Percentiles rank a stretch among this genome's conserved stretches.
Evolutionary conservation across 129 eudicot species (phyloP).

Genomic region (Centrapalus pauciflorus): DNA sequence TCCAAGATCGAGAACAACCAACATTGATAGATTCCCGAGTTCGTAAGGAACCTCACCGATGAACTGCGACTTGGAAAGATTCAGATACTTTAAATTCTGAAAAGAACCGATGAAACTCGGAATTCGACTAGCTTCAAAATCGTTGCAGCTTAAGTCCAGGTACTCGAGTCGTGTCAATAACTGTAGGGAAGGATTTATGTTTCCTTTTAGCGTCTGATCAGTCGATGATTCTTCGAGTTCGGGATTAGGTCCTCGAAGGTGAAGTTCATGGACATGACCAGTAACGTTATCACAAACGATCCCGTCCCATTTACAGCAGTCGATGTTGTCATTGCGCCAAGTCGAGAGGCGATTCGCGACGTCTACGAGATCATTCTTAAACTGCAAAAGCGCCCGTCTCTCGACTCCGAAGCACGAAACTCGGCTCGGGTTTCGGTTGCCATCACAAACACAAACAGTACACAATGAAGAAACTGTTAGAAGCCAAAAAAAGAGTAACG

Average conservation of each 20-base stretch:
- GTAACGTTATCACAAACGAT: constrained; percentile 25
- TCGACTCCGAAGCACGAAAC: constrained; percentile 20
- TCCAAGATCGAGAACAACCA: constrained; percentile 18
- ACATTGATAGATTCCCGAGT: constrained; percentile 21
- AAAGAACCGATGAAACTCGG: constrained; percentile 19
- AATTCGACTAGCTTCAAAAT: constrained; percentile 20
- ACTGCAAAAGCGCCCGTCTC: constrained; percentile 20
- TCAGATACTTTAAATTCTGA: constrained; percentile 18
- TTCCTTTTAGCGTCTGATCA: constrained; percentile 21
- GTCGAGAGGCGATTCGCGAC: constrained; percentile 27
- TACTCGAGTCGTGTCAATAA: constrained; percentile 14
- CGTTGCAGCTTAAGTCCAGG: constrained; percentile 30
- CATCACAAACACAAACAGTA: no score
- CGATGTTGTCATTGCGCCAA: constrained; percentile 25
- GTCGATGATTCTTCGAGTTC: constrained; percentile 9
- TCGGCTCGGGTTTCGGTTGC: background rate
- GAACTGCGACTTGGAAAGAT: constrained; percentile 18
- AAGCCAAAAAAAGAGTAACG: no score
- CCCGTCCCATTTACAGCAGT: constrained; percentile 40
- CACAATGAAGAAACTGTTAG: no score
- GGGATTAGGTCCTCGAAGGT: constrained; percentile 18
- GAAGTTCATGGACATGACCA: constrained; percentile 19
- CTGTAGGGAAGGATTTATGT: constrained; percentile 13
- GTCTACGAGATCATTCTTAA: constrained; percentile 21
- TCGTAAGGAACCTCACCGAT: constrained; percentile 12